Conservation (phyloP, 306 rosid genomes). For the Rubus parviflorus region DNA sequence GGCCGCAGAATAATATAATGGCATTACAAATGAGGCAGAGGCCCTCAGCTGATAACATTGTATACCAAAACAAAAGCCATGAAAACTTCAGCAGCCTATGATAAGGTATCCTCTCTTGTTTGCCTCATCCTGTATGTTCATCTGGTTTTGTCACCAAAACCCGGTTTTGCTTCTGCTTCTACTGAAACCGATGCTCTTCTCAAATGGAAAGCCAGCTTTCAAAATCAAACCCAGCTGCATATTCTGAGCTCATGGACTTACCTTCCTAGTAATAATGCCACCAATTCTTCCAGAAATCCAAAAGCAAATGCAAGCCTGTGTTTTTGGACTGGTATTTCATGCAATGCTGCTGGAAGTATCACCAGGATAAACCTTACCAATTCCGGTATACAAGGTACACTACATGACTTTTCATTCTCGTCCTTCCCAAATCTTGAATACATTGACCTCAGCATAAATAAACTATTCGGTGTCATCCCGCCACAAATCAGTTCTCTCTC, state of each 20-base stretch:
- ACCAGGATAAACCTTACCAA: constrained; percentile 18
- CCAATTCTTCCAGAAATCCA: background rate
- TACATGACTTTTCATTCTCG: constrained; percentile 22
- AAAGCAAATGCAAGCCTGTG: constrained; percentile 1
- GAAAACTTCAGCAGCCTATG: background rate
- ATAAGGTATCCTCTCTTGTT: background rate
- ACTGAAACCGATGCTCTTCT: constrained; percentile 33
- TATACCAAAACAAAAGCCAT: constrained; percentile 7
- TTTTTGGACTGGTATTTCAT: constrained; percentile 29
- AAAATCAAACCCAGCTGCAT: background rate
- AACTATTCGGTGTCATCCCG: constrained; percentile 20
- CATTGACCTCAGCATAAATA: constrained; percentile 28
- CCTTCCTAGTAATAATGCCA: background rate
- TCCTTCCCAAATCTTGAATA: constrained; percentile 24
- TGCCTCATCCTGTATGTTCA: constrained; percentile 11
- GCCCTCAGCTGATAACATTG: background rate
- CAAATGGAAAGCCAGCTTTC: constrained; percentile 35
- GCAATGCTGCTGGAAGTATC: constrained; percentile 21
- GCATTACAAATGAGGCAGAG: background rate
- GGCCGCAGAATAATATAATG: background rate
- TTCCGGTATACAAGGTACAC: constrained; percentile 27
- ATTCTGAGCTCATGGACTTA: constrained; percentile 18
- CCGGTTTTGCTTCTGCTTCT: constrained; percentile 13
- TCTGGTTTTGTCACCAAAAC: background rate
- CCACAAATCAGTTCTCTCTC: constrained; percentile 23